phyloP scores from a whole-genome alignment of 306 rosid genomes.

The Cucurbita ficifolia region DNA sequence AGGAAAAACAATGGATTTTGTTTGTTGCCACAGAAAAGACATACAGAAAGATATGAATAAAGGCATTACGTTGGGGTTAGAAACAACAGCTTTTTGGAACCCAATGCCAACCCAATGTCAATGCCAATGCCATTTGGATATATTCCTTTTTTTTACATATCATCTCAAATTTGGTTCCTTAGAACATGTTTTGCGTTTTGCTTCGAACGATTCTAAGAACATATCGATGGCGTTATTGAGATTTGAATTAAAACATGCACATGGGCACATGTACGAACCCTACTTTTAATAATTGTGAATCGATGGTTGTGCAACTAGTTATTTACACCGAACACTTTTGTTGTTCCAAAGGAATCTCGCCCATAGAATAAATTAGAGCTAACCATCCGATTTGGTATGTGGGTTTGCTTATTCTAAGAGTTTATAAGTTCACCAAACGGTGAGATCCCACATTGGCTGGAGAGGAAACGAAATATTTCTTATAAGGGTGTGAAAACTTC shows the following conservation, averaged over 20 bases:
- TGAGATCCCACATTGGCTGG: too few relatives aligned
- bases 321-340: too few relatives aligned
- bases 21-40: conserved; percentile 6
- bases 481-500: too few relatives aligned
- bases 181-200: too few relatives aligned
- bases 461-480: too few relatives aligned
- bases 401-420: too few relatives aligned
- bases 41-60: conserved; percentile 5
- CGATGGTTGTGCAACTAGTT: not conserved
- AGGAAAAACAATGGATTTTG: not conserved
- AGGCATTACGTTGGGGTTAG: conserved; percentile 5
- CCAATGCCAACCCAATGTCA: not conserved
- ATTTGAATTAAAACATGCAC: not conserved
- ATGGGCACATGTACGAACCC: not conserved
- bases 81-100: not conserved
- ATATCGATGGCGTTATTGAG: not conserved
- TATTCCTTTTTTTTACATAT: not conserved
- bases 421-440: too few relatives aligned
- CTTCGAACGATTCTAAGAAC: not conserved
- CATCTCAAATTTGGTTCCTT: not conserved
- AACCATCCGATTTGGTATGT: too few relatives aligned
- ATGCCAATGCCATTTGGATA: not conserved
- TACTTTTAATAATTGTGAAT: not conserved
- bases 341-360: not conserved
- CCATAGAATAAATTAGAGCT: too few relatives aligned